These are phyloP conservation scores for Elongisporangium prolatum DNA, from an alignment of 352 stramenopile species.

Conservation along the genomic window DNA sequence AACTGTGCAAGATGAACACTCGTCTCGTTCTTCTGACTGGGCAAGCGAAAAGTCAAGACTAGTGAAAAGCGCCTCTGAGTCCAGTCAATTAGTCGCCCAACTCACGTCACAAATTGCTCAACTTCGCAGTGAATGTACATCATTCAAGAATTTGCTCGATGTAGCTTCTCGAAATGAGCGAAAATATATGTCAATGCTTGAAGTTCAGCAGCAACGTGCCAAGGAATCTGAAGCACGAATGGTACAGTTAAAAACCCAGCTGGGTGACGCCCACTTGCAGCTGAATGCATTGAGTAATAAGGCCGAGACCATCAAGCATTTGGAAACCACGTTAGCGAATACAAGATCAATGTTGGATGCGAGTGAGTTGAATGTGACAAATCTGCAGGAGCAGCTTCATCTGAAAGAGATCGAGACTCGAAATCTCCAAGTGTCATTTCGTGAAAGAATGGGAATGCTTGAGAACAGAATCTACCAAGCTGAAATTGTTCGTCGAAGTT, in stretches of 20 bases:
- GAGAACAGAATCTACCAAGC: constrained; percentile 52
- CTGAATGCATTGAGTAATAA: constrained; percentile 28
- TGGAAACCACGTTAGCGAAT: constrained; percentile 30
- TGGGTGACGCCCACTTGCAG: constrained; percentile 19
- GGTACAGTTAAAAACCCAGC: constrained; percentile 25
- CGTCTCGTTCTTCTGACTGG: constrained; percentile 50
- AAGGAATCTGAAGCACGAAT: constrained; percentile 26
- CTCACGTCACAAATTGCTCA: constrained; percentile 32
- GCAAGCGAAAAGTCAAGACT: constrained; percentile 55
- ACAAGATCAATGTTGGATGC: constrained; percentile 30
- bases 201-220: constrained; percentile 16
- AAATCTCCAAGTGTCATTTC: constrained; percentile 18
- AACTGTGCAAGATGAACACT: constrained; percentile 47
- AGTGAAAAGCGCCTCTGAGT: constrained; percentile 18
- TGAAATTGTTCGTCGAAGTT: constrained; percentile 65
- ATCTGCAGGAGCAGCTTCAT: constrained; percentile 31
- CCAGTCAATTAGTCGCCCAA: constrained; percentile 25
- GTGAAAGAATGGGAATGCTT: constrained; percentile 26
- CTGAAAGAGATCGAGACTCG: constrained; percentile 24
- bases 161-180: constrained; percentile 29
- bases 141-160: constrained; percentile 23
- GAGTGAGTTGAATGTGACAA: constrained; percentile 18
- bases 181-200: constrained; percentile 17
- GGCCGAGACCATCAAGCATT: constrained; percentile 23
- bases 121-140: constrained; percentile 34